These are phyloP conservation scores for Fonsecaea pedrosoi DNA, from an alignment of 2,329 filamentous ascomycete genomes.

Conservation along the genomic window DNA sequence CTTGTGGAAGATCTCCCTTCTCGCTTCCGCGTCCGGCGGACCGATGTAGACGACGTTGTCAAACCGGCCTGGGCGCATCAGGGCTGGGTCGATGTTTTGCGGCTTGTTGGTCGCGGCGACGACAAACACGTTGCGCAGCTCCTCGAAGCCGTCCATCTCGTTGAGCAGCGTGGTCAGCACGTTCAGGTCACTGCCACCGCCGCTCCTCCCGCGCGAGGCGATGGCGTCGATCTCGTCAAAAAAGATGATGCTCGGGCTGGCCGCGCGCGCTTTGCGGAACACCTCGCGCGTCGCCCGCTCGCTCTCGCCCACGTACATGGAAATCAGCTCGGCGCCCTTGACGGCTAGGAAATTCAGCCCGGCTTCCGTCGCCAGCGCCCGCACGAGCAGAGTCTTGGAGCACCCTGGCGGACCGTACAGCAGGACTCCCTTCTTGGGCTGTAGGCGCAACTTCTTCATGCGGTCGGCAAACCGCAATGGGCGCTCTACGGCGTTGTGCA, in stretches of 20 bases:
- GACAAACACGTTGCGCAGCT: conserved; percentile 80
- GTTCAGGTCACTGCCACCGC: conserved; percentile 66
- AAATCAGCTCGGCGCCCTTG: conserved; percentile 90
- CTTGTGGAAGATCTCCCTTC: conserved; percentile 76
- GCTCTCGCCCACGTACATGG: conserved; percentile 96
- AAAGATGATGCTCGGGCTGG: conserved; percentile 90
- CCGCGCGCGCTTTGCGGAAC: conserved; percentile 83
- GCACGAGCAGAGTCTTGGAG: conserved; percentile 90
- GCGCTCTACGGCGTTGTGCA: conserved; percentile 65
- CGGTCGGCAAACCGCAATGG: conserved; percentile 62
- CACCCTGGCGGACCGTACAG: conserved; percentile 93
- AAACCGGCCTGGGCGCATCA: conserved; percentile 84
- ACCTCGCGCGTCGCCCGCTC: conserved; percentile 84
- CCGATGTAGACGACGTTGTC: conserved; percentile 86
- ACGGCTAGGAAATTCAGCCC: conserved; percentile 93
- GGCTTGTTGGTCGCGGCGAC: conserved; percentile 92
- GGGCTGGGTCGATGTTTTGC: conserved; percentile 81
- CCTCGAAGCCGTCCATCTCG: conserved; percentile 94
- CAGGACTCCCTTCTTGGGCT: conserved; percentile 79
- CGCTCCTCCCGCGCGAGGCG: conserved; percentile 61
- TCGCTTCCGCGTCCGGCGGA: conserved; percentile 74
- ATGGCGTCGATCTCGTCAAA: conserved; percentile 97
- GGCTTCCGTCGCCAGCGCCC: conserved; percentile 88
- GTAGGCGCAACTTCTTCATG: conserved; percentile 59
- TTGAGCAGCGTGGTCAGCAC: conserved; percentile 88